Evolutionary conservation across 768 basidiomycete species (phyloP), one percentile per base, ranked within the genome.

Genomic region (Fomitopsis pulvina): DNA sequence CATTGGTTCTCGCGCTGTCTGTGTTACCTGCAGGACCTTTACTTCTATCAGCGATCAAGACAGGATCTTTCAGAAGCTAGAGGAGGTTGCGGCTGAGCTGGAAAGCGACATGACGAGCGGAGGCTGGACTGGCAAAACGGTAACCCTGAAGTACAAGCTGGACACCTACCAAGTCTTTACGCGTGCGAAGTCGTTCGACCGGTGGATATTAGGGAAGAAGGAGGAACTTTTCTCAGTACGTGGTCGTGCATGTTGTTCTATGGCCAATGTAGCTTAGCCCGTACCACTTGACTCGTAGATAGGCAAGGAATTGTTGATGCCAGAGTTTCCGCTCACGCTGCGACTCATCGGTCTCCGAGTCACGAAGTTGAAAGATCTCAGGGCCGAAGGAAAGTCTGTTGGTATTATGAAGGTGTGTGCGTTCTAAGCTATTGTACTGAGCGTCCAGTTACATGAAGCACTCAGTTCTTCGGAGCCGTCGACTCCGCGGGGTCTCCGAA

Each of bases 131-230:
- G 95, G 92, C 7, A 80, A 85, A 56, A 96, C 92, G 0, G 75
- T 98, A 27, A 95, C 91, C 0, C 74, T 98, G 44, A 96, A 95
- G 64, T 93, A 85, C 65, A 99, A 99, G 69, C 76, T 91, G 28
- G 85, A 94, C 61, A 92, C 84, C 1, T 97, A 83, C 65, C 81
- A 95, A 73, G 85, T 85, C 0, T 85, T 86, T 60, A 91, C 90
- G 14, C 81, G 93, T 27, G 87, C 93, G 4, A 85, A 84, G 63
- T 89, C 91, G 1, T 78, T 85, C 34, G 72, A 81, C 55, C 80
- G 79, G 42, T 92, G 81, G 76, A 78, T 92, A n/a, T 79, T 68
- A 20, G 74, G 76, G 16, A 87, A 78, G 57, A 82, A 85, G 44
- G 91, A 94, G 41, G 90, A 94, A 45, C 71, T 94, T 11, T 81